These are phyloP conservation scores for Bolboschoenoplectus hybrid DNA, from an alignment of 202 grass and related monocot species.

Conservation along the genomic window DNA sequence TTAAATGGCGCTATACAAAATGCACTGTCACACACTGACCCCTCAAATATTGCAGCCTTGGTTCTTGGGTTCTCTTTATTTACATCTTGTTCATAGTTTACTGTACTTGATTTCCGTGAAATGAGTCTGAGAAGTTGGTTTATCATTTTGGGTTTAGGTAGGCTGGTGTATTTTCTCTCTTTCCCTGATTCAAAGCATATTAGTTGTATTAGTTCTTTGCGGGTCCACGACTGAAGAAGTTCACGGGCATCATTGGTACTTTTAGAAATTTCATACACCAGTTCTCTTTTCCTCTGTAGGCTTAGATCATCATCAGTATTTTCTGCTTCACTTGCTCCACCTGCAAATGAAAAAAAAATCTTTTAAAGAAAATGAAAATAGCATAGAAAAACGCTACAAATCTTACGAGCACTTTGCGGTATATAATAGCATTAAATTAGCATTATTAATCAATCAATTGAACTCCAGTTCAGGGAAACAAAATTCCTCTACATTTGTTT, in stretches of 20 bases:
- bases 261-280: constrained; percentile 71
- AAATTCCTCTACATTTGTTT: neutral
- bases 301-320: constrained; percentile 60
- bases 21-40: constrained; percentile 20
- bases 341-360: constrained; percentile 46
- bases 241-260: constrained; percentile 67
- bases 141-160: constrained; percentile 93
- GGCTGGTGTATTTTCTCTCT: constrained; percentile 90
- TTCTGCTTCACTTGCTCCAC: constrained; percentile 54
- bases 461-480: neutral
- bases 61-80: constrained; percentile 33
- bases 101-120: constrained; percentile 51
- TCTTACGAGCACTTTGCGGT: neutral
- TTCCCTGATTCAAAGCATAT: constrained; percentile 84
- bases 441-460: neutral
- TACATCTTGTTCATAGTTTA: constrained; percentile 46
- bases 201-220: constrained; percentile 79
- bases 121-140: constrained; percentile 76
- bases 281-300: constrained; percentile 73
- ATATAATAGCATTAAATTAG: constrained; percentile 3
- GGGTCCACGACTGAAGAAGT: constrained; percentile 91
- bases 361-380: neutral
- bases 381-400: neutral
- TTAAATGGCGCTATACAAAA: neutral
- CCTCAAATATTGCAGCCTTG: constrained; percentile 12